Evolutionary conservation across 345 rosid species (phyloP), one percentile per base, ranked within the genome.

Genomic region (Leavenworthia alabamica): DNA sequence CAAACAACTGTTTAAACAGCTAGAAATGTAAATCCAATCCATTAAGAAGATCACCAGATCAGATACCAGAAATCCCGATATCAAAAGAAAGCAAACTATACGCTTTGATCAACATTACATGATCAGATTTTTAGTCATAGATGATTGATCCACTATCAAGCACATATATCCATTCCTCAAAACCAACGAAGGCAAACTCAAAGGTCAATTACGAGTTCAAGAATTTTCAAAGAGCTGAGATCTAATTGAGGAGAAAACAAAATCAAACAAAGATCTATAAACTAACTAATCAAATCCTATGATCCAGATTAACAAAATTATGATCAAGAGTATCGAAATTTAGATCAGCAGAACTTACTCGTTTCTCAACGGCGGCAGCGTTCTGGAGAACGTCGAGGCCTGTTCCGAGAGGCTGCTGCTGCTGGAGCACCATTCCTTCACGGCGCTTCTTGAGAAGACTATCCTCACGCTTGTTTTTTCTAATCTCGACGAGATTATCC

Each of bases 401-500:
- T 6, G 56, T 19, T n/a, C n/a, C n/a, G n/a, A n/a, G n/a, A n/a
- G n/a, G n/a, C n/a, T n/a, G n/a, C n/a, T n/a, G n/a, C n/a, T n/a
- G n/a, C n/a, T n/a, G n/a, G n/a, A n/a, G n/a, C n/a, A n/a, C n/a
- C n/a, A n/a, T n/a, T 0, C 91, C 91, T 74, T 85, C 91, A 27
- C 88, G 77, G 6, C 91, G 67, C 61, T 85, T 85, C 88, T 85
- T 85, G 52, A 85, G 74, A 13, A 85, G 82, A 45, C 77, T 85
- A 32, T 85, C 88, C 47, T 85, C 91, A 8, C 91, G 78, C 65
- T 85, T 82, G 72, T 65, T 85, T 79, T 85, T 82, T 62, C 91
- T 78, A 71, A 85, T 85, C 88, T 82, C 88, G 40, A 85, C 88
- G 77, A 85, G 74, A 45, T 85, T 85, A 75, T 85, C 88, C 71